Evolutionary conservation across 2,329 filamentous ascomycete species (phyloP), one percentile per base, ranked within the genome.

Genomic region (Ustilaginoidea virens): DNA sequence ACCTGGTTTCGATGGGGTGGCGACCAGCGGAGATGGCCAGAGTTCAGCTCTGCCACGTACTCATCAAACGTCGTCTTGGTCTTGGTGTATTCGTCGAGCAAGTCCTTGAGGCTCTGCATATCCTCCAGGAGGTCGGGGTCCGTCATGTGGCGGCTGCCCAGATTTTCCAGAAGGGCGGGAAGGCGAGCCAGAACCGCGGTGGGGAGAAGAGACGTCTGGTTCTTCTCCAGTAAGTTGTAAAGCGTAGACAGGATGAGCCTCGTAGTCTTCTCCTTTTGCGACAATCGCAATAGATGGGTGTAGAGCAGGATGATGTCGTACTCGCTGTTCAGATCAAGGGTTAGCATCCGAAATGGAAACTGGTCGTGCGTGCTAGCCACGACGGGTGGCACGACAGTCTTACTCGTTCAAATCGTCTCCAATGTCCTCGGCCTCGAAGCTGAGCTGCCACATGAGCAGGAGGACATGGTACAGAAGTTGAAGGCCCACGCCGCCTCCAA

Each of bases 241-340:
- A 98, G 69, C 6, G 87, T 94, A 7, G 85, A 85, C 25, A 96
- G 67, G 25, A 94, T 71, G 30, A 98, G 68, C 17, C 90, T 76
- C 1, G 87, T 96, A 1, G 87, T 96, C 65, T 98, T 98, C 52
- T 96, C 90, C 55, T 98, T 98, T 25, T 87, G 86, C 2, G 90
- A 96, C 23, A 93, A 64, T 31, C 85, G 79, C 31, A 98, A 66
- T 21, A 98, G 74, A 40, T 92, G 80, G n/a, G 81, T 85, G 53
- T 93, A 94, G 25, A 96, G 70, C 26, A 85, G 68, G 37, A 96
- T 69, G 40, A 96, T 78, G 46, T 96, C 86, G 56, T 93, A 83
- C 55, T 94, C 86, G 42, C 86, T 92, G 39, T n/a, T n/a, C n/a
- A n/a, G n/a, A n/a, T n/a, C n/a, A n/a, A n/a, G n/a, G n/a, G n/a